Conservation (phyloP, 495 filamentous ascomycete genomes). For the Aspergillus nanangensis region DNA sequence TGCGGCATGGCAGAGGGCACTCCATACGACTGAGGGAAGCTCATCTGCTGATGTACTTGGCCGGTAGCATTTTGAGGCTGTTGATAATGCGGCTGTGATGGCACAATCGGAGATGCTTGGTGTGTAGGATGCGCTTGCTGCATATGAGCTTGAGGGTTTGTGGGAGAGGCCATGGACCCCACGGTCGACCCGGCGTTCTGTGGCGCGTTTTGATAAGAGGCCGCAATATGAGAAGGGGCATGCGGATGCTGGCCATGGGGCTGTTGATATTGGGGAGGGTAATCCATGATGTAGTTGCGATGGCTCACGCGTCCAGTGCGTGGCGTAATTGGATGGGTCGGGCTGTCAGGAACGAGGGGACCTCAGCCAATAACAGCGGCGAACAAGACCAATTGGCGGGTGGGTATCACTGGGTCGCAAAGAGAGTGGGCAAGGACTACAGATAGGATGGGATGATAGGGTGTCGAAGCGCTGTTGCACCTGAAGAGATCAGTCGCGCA, state of each 20-base stretch:
- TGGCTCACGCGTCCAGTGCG: conserved; percentile 26
- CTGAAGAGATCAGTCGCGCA: conserved; percentile 26
- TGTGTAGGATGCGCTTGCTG: conserved; percentile 44
- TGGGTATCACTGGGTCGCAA: conserved; percentile 1
- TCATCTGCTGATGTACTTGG: conserved; percentile 47
- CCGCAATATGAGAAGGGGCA: conserved; percentile 45
- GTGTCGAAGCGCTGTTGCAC: conserved; percentile 19
- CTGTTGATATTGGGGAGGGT: conserved; percentile 52
- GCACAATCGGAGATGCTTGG: conserved; percentile 50
- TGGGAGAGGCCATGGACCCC: conserved; percentile 48
- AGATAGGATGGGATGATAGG: conserved; percentile 21
- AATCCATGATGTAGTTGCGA: conserved; percentile 45
- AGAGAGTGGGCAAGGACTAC: not conserved
- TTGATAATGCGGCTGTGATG: conserved; percentile 50
- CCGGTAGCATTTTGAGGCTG: conserved; percentile 43
- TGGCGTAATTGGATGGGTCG: conserved; percentile 18
- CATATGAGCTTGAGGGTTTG: conserved; percentile 48
- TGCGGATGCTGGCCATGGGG: conserved; percentile 53
- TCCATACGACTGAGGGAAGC: conserved; percentile 48
- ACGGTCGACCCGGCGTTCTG: conserved; percentile 42
- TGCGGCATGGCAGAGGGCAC: conserved; percentile 45
- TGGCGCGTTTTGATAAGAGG: conserved; percentile 42
- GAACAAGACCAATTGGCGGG: conserved; percentile 13
- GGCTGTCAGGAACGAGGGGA: conserved; percentile 19
- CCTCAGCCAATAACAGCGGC: conserved; percentile 11